Evolutionary conservation across 2,329 filamentous ascomycete genomes (phyloP).

Genomic region (Botrytis tulipae): DNA sequence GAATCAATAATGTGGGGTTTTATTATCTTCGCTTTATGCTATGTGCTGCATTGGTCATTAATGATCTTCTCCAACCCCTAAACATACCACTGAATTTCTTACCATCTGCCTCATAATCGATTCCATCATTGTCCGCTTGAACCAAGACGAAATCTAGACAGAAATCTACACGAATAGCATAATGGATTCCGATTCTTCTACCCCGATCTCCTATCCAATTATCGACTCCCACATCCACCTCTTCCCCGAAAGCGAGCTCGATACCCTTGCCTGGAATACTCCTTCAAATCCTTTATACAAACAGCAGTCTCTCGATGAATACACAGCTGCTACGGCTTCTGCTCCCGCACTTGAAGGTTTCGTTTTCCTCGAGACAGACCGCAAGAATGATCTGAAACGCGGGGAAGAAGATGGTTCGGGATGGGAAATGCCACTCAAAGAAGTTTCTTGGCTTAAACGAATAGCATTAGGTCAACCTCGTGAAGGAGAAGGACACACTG

Average conservation of each 20-base stretch:
- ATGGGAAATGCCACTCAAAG: slow-evolving; percentile 67
- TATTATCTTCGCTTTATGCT: background rate
- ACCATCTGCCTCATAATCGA: background rate
- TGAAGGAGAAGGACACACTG: slow-evolving; percentile 56
- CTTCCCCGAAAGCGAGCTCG: slow-evolving; percentile 67
- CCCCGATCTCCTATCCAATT: slow-evolving; percentile 48
- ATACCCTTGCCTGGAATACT: slow-evolving; percentile 67
- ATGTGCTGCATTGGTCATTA: background rate
- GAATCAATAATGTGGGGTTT: background rate
- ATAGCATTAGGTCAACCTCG: slow-evolving; percentile 61
- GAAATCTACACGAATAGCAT: background rate
- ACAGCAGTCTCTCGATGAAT: slow-evolving; percentile 37
- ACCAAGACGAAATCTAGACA: background rate
- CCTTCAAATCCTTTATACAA: slow-evolving; percentile 52
- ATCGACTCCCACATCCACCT: slow-evolving; percentile 93
- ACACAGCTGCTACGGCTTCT: slow-evolving; percentile 31
- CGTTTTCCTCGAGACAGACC: slow-evolving; percentile 81
- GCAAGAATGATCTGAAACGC: slow-evolving; percentile 57
- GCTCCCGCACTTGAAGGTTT: slow-evolving; percentile 60
- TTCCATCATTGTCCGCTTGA: background rate
- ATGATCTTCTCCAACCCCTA: background rate
- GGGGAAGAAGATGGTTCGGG: slow-evolving; percentile 50
- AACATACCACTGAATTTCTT: background rate
- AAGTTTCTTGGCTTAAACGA: slow-evolving; percentile 66
- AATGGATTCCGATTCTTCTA: slow-evolving; percentile 30